Evolutionary conservation across 139 green algal species (phyloP), one percentile per base, ranked within the genome.

Genomic region (Chlorella vulgaris): DNA sequence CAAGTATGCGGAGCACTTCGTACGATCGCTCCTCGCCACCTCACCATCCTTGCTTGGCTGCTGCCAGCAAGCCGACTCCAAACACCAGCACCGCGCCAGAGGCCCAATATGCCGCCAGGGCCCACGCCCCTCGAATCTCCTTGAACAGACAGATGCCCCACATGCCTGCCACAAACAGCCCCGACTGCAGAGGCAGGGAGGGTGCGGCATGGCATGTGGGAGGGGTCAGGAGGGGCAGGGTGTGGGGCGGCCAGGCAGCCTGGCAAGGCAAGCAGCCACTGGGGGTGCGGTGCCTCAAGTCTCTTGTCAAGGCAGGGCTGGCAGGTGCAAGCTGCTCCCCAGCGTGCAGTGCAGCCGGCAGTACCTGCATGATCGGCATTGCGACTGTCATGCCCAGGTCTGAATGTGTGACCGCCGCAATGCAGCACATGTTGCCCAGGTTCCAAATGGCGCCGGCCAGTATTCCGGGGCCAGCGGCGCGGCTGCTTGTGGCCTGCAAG

Each of bases 61-160:
- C 47, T 28, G 85, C 71, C 28, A 89, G 81, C 77, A 89, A 58
- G 0, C 53, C 69, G 0, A 77, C 81, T 1, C 85, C 85, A 22
- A 8, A 28, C 6, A 89, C 50, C 15, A 89, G 66, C 4, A 79
- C 53, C 18, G 58, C 24, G 7, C 66, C 76, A 21, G 76, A 78
- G 2, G 78, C 13, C 76, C 76, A 86, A 22, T 85, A 89, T 3
- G 76, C 28, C 8, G 38, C 55, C 24, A 91, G 60, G 15, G 36
- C 7, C 8, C 53, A 35, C 1, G 8, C 31, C 2, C 73, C 73
- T 28, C n/a, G 24, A 10, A 79, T 38, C 40, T 91, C 86, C 15
- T 65, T 22, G 69, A 88, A 91, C n/a, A 89, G 24, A 0, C 80
- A 26, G 0, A 91, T 85, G 51, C 88, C 88, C 88, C 88, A 91